Evolutionary conservation across 805 yeast species (phyloP), one percentile per base, ranked within the genome.

Genomic region (Schizosaccharomyces japonicus): DNA sequence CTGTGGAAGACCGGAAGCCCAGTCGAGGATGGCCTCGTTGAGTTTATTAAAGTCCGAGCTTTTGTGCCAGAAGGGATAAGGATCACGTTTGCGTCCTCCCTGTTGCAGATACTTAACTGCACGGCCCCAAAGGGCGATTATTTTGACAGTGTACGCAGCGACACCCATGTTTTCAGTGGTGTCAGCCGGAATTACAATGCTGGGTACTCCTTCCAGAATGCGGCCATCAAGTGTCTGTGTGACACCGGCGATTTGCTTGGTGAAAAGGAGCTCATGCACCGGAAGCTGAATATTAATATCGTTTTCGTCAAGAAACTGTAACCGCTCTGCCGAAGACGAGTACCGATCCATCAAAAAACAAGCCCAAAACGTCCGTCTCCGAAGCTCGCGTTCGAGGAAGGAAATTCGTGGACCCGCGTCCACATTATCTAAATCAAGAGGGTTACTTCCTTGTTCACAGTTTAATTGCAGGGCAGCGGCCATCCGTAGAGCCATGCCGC

Each of bases 341-440:
- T 60, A 50, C 17, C 65, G 51, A 45, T 61, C 65, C 39, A 61
- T 53, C 6, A 58, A 57, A 10, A 61, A 53, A 27, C 62, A 54
- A 13, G 62, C 56, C 65, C 65, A 61, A 54, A 58, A 61, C 2
- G 62, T 57, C 26, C 63, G 51, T 21, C 65, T 52, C 1, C 63
- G 51, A 27, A 54, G 51, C 48, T 61, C 65, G 19, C 59, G 54
- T 28, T 61, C 62, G 17, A 60, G 51, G 58, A 61, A 61, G 8
- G 42, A 36, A 8, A 36, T 36, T 21, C 42, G 25, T 1, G 42
- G 42, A 19, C 42, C 42, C 13, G 42, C 17, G n/a, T 36, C 42
- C 17, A 36, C 23, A 11, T 36, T 36, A 7, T 58, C 49, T n/a
- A 57, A 51, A 31, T 25, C 39, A 25, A 32, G 8, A 6, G 49